Evolutionary conservation across 345 rosid genomes (phyloP).

Genomic region (Linum tenue): DNA sequence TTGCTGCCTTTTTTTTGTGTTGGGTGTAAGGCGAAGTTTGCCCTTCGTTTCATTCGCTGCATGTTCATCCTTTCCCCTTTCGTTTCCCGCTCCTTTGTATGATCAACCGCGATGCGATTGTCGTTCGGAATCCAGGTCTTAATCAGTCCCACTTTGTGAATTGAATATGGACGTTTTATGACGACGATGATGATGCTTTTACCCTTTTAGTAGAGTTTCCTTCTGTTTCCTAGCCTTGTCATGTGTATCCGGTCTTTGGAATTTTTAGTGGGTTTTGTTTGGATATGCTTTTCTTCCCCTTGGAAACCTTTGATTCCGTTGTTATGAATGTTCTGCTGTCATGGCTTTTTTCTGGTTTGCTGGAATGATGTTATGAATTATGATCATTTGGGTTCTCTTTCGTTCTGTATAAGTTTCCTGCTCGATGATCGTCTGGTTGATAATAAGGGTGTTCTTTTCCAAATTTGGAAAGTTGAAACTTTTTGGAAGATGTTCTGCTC

Average conservation of each 20-base stretch:
- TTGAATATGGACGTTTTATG: background rate
- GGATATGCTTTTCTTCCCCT: background rate
- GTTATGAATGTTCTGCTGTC: background rate
- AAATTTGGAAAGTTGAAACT: background rate
- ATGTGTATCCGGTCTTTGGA: background rate
- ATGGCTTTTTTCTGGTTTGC: background rate
- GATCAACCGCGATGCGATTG: slow-evolving; percentile 4
- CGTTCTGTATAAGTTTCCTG: background rate
- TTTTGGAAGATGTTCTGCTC: background rate
- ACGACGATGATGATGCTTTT: background rate
- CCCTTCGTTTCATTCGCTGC: background rate
- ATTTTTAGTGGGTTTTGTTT: background rate
- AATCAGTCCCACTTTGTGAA: background rate
- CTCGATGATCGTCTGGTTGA: background rate
- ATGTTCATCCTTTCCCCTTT: background rate
- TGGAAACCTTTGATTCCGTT: background rate
- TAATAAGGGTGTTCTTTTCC: background rate
- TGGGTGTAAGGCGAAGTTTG: slow-evolving; percentile 17
- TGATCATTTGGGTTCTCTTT: background rate
- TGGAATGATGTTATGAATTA: background rate
- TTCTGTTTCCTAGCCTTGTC: background rate
- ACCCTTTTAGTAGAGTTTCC: background rate
- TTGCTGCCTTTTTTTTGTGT: slow-evolving; percentile 32
- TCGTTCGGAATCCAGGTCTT: background rate
- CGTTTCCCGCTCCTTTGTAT: slow-evolving; percentile 2